Evolutionary conservation across 2,329 filamentous ascomycete species (phyloP).

Genomic region (Nigrograna mackinnonii): DNA sequence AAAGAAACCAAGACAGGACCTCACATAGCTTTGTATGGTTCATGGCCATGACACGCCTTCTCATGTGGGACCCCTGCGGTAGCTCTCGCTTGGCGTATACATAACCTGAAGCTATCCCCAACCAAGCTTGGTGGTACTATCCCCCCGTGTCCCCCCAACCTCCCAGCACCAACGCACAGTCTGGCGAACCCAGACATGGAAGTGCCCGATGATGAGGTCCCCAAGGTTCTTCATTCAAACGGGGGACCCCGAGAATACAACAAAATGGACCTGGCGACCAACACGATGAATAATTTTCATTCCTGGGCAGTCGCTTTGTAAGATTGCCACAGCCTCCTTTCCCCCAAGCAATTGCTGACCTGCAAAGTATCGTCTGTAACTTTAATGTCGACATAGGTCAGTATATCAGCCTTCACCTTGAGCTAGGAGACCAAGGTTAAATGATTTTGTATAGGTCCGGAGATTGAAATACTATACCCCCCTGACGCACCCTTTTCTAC

Average conservation of each 20-base stretch:
- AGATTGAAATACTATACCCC: slow-evolving; percentile 47
- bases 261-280: slow-evolving; percentile 18
- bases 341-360: slow-evolving; percentile 10
- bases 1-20: too few relatives aligned
- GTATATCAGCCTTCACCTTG: too few relatives aligned
- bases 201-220: slow-evolving; percentile 36
- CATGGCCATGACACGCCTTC: too few relatives aligned
- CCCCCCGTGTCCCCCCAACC: neutral
- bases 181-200: slow-evolving; percentile 28
- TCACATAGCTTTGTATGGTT: too few relatives aligned
- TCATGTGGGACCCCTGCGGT: slow-evolving; percentile 7
- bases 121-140: neutral
- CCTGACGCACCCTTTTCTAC: slow-evolving; percentile 41
- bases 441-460: slow-evolving; percentile 37
- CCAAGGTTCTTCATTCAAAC: slow-evolving; percentile 24
- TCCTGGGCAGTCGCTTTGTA: slow-evolving; percentile 47
- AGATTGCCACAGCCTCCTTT: slow-evolving; percentile 11
- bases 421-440: too few relatives aligned
- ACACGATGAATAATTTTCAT: slow-evolving; percentile 30
- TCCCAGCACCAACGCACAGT: neutral
- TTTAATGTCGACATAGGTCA: slow-evolving; percentile 48
- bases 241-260: slow-evolving; percentile 26
- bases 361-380: slow-evolving; percentile 44
- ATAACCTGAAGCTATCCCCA: slow-evolving; percentile 6
- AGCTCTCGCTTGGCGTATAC: neutral